Evolutionary conservation across 805 yeast genomes (phyloP).

Genomic region (Barnettozyma botsteinii): DNA sequence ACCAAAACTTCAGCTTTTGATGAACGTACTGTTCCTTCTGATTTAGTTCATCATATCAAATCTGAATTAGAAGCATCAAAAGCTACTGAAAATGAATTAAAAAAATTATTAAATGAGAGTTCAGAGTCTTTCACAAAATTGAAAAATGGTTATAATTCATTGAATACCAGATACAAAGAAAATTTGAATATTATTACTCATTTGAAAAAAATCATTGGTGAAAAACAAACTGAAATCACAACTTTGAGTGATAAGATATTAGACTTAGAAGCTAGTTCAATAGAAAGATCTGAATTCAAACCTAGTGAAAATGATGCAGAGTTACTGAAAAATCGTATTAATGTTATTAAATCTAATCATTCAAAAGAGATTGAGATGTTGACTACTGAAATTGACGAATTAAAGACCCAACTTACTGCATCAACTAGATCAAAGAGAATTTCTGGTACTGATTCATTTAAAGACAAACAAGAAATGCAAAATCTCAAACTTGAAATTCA

Average conservation of each 20-base stretch:
- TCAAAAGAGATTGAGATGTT: conserved; percentile 19
- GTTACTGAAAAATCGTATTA: conserved; percentile 19
- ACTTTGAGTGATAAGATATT: conserved; percentile 11
- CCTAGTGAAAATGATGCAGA: conserved; percentile 17
- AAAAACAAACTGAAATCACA: conserved; percentile 15
- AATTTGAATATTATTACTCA: conserved; percentile 6
- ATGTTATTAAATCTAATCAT: conserved; percentile 19
- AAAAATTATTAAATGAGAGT: conserved; percentile 11
- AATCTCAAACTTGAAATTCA: conserved; percentile 16
- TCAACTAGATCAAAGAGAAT: too few species aligned
- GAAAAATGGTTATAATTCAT: conserved; percentile 12
- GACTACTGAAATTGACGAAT: conserved; percentile 12
- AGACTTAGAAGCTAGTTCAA: conserved; percentile 16
- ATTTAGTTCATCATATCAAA: conserved; percentile 3
- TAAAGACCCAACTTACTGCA: conserved; percentile 5
- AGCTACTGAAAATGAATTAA: conserved; percentile 16
- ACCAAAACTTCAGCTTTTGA: not conserved
- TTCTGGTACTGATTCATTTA: too few species aligned
- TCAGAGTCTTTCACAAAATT: conserved; percentile 10
- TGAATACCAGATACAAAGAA: conserved; percentile 16
- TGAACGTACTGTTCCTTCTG: not conserved
- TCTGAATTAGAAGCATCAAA: conserved; percentile 12
- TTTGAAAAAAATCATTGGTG: conserved; percentile 15
- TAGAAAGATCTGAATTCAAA: conserved; percentile 8
- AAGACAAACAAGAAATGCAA: conserved; percentile 10